Conservation (phyloP, 2,329 filamentous ascomycete genomes). For the Metarhizium humberi region DNA sequence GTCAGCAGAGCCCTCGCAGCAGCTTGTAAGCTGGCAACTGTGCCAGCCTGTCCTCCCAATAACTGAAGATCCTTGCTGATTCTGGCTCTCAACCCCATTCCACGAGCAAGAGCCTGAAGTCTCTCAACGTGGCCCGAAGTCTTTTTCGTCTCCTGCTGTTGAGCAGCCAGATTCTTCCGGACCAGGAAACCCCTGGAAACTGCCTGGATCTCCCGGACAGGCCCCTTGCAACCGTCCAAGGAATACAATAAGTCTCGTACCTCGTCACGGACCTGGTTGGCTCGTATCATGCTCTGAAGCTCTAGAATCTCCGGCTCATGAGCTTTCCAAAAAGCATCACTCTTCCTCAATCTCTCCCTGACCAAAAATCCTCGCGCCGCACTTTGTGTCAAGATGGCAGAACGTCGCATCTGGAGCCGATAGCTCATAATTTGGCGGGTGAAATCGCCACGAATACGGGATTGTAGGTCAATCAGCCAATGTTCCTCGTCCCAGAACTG, state of each 20-base stretch:
- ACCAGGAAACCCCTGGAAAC: constrained; percentile 57
- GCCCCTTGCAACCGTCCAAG: constrained; percentile 52
- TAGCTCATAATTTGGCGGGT: constrained; percentile 76
- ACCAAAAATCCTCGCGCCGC: constrained; percentile 66
- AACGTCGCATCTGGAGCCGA: constrained; percentile 70
- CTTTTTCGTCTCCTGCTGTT: constrained; percentile 45
- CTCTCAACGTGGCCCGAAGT: constrained; percentile 42
- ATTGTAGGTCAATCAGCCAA: constrained; percentile 71
- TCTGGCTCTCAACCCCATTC: constrained; percentile 51
- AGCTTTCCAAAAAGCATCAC: constrained; percentile 59
- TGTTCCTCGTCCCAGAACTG: constrained; percentile 79
- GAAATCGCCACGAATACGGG: constrained; percentile 80
- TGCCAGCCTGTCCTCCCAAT: constrained; percentile 40
- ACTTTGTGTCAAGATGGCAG: constrained; percentile 74
- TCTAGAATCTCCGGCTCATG: constrained; percentile 64
- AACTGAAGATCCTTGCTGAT: constrained; percentile 43
- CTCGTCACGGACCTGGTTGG: constrained; percentile 52
- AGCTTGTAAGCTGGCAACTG: constrained; percentile 53
- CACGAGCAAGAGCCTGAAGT: constrained; percentile 60
- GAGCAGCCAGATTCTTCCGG: constrained; percentile 46
- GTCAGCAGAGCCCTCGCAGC: constrained; percentile 53
- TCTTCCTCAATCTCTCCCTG: constrained; percentile 51
- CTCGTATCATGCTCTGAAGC: constrained; percentile 74
- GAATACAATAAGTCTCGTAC: constrained; percentile 47
- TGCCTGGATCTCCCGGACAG: constrained; percentile 57